Percentiles rank a stretch among this genome's conserved stretches.
Evolutionary conservation across 805 yeast species (phyloP).

Genomic region (Jamesozyma spencerorum): DNA sequence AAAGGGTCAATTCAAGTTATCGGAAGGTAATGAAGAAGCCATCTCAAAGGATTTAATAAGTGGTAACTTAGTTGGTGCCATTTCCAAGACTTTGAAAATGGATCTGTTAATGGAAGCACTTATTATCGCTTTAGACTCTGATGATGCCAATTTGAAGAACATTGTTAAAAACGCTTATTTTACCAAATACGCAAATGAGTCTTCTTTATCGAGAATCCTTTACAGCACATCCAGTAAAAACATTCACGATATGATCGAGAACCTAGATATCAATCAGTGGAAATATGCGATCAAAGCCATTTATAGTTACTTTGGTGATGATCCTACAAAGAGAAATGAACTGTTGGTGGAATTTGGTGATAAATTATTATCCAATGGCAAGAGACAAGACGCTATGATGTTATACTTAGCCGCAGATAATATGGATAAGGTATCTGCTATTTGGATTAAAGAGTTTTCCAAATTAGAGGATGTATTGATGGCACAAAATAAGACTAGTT

Average conservation of each 20-base stretch:
- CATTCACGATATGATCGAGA: constrained; percentile 60
- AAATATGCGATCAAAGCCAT: constrained; percentile 67
- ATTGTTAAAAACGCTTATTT: constrained; percentile 69
- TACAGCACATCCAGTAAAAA: constrained; percentile 50
- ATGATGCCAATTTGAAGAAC: constrained; percentile 46
- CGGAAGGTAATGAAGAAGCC: constrained; percentile 37
- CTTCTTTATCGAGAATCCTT: constrained; percentile 62
- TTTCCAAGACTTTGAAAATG: constrained; percentile 52
- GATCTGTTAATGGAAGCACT: constrained; percentile 71
- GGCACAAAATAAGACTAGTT: constrained; percentile 44
- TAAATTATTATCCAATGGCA: constrained; percentile 46
- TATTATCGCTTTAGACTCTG: constrained; percentile 62
- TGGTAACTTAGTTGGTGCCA: constrained; percentile 60
- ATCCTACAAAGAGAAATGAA: constrained; percentile 40
- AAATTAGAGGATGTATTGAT: constrained; percentile 35
- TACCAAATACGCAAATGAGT: constrained; percentile 38
- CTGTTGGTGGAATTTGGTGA: constrained; percentile 68
- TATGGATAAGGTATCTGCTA: constrained; percentile 62
- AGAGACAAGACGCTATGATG: constrained; percentile 65
- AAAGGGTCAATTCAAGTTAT: constrained; percentile 42
- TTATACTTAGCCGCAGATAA: constrained; percentile 77
- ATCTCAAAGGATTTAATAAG: constrained; percentile 44
- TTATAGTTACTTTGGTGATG: constrained; percentile 41
- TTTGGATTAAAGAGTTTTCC: constrained; percentile 77
- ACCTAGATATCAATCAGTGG: constrained; percentile 77